A percentile compares a stretch with the other conserved stretches of the same genome.
Evolutionary conservation across 306 rosid species (phyloP).

Genomic region (Corylus heterophylla): DNA sequence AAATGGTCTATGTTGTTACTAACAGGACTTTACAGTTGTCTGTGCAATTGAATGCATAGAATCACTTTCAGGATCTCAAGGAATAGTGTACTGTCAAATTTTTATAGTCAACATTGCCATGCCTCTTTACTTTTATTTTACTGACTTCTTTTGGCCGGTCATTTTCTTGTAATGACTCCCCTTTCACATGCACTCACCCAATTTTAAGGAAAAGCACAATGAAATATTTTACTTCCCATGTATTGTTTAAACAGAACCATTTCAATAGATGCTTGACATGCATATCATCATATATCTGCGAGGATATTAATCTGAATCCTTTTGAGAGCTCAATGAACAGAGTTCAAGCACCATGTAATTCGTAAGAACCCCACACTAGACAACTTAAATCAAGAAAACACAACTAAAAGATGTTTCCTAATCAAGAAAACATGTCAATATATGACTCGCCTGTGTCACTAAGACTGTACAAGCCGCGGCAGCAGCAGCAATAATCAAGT

Average conservation of each 20-base stretch:
- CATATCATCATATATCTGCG: constrained; percentile 12
- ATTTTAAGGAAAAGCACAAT: neutral
- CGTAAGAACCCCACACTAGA: neutral
- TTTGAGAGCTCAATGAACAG: neutral
- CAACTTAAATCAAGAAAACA: neutral
- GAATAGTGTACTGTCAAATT: neutral
- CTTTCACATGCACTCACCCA: neutral
- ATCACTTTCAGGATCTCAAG: neutral
- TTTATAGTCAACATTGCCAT: neutral
- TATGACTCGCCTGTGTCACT: constrained; percentile 62
- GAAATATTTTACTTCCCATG: neutral
- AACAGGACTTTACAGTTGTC: neutral
- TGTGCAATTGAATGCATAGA: neutral
- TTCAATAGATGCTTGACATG: neutral
- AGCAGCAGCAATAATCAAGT: constrained; percentile 78
- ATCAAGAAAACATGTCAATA: neutral
- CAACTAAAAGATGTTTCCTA: neutral
- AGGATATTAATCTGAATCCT: neutral
- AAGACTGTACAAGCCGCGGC: constrained; percentile 84
- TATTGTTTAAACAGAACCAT: constrained; percentile 5
- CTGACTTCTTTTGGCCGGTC: neutral
- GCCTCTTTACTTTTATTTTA: neutral
- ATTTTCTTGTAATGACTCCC: neutral
- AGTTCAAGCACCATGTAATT: neutral
- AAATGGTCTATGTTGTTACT: neutral